phyloP scores from a whole-genome alignment of 1,139 yeast species.

The Taphrina pruni region DNA sequence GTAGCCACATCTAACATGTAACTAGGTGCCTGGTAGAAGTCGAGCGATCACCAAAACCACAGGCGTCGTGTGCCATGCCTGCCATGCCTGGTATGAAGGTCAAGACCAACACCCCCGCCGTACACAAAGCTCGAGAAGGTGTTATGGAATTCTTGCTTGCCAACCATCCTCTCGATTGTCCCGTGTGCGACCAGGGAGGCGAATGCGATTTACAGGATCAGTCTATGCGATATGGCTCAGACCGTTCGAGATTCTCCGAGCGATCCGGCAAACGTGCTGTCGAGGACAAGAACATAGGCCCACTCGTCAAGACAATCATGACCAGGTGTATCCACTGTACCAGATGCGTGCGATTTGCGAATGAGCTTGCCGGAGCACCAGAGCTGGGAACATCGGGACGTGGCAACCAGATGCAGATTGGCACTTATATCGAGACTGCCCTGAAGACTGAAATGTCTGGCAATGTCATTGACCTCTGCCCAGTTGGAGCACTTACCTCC shows the following conservation, averaged over 20 bases:
- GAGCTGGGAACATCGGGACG: constrained; percentile 89
- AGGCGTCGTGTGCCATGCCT: constrained; percentile 91
- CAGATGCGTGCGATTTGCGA: constrained; percentile 86
- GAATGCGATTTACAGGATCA: constrained; percentile 94
- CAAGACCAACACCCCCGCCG: constrained; percentile 78
- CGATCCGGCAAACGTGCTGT: constrained; percentile 86
- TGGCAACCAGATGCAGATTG: constrained; percentile 91
- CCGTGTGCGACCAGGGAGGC: constrained; percentile 93
- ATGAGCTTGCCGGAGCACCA: constrained; percentile 92
- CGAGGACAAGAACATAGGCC: constrained; percentile 89
- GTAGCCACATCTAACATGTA: background rate
- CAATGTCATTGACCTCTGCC: constrained; percentile 86
- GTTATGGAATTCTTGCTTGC: constrained; percentile 87
- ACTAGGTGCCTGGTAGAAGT: constrained; percentile 75
- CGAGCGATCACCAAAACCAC: constrained; percentile 87
- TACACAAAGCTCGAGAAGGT: constrained; percentile 85
- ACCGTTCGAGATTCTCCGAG: constrained; percentile 84
- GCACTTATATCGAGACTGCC: constrained; percentile 85
- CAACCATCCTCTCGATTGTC: constrained; percentile 92
- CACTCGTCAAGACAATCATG: constrained; percentile 88
- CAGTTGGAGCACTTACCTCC: constrained; percentile 89
- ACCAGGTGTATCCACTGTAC: constrained; percentile 94
- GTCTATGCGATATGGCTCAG: constrained; percentile 80
- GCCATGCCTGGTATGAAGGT: constrained; percentile 90
- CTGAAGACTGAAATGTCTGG: constrained; percentile 87